These are phyloP conservation scores for Cercospora sojina DNA, from an alignment of 2,329 filamentous ascomycete species.

Conservation along the genomic window DNA sequence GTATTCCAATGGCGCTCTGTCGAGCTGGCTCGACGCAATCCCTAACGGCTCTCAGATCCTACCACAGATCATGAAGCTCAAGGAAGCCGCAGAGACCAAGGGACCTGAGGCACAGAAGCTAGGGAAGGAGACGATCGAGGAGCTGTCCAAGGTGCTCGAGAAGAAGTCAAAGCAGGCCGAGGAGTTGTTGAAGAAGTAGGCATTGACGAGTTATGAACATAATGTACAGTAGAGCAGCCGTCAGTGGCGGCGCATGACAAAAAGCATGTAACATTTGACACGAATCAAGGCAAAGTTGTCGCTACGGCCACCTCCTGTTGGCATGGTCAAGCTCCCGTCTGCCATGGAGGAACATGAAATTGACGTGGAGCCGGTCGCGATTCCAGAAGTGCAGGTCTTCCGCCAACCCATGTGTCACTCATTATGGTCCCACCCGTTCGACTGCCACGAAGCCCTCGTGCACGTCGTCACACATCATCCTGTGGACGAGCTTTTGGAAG, in stretches of 20 bases:
- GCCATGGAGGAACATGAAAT: background rate
- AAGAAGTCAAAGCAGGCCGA: conserved; percentile 58
- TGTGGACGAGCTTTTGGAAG: background rate
- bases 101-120: conserved; percentile 68
- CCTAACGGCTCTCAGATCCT: conserved; percentile 64
- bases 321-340: background rate
- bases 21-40: conserved; percentile 65
- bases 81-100: conserved; percentile 65
- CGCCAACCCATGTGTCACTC: too few species aligned
- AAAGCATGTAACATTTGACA: background rate
- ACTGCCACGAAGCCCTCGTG: background rate
- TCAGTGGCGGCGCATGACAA: background rate
- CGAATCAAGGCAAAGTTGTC: background rate
- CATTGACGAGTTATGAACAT: background rate
- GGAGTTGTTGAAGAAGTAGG: conserved; percentile 52
- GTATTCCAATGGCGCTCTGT: conserved; percentile 42
- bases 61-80: conserved; percentile 63
- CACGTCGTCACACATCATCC: background rate
- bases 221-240: conserved; percentile 1
- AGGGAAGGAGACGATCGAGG: conserved; percentile 66
- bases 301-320: background rate
- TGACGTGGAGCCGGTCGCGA: too few species aligned
- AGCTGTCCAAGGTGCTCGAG: conserved; percentile 64
- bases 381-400: too few species aligned
- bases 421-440: too few species aligned